Evolutionary conservation across 1,284 basidiomycete genomes (phyloP).

Genomic region (Fomes fomentarius): DNA sequence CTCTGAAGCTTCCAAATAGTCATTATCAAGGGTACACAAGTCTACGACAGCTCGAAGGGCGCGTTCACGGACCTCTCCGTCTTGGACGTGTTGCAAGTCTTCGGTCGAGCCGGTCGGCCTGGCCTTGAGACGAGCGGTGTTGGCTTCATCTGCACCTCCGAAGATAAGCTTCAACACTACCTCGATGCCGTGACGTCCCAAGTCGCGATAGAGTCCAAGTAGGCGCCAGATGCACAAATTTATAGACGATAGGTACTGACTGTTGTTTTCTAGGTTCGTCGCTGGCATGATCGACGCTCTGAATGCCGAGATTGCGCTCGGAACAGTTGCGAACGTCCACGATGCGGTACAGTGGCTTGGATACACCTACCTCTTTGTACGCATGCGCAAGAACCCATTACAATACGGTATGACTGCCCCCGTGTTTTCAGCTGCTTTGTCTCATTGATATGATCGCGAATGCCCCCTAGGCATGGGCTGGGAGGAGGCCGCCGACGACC

Average conservation of each 20-base stretch:
- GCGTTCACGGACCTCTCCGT: conserved; percentile 93
- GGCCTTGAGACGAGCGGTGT: conserved; percentile 96
- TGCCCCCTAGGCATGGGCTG: conserved; percentile 69
- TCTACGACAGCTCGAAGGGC: conserved; percentile 91
- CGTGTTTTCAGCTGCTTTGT: not conserved
- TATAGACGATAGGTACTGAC: no score
- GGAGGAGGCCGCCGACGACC: conserved; percentile 78
- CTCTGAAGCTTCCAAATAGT: conserved; percentile 46
- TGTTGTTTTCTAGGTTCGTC: conserved; percentile 66
- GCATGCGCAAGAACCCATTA: conserved; percentile 93
- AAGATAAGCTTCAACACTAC: conserved; percentile 94
- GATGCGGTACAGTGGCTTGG: conserved; percentile 97
- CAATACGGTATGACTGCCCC: conserved; percentile 72
- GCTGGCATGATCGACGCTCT: conserved; percentile 89
- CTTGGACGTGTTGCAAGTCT: conserved; percentile 96
- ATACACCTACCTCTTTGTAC: conserved; percentile 96
- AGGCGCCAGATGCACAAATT: conserved; percentile 30
- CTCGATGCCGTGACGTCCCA: conserved; percentile 89
- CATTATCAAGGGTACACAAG: conserved; percentile 97
- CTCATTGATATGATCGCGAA: no score
- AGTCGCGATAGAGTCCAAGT: conserved; percentile 98
- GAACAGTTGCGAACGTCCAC: conserved; percentile 86
- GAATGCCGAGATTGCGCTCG: conserved; percentile 95
- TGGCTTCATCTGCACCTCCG: conserved; percentile 94
- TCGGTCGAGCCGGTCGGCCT: conserved; percentile 96